A percentile compares a stretch with the other conserved stretches of the same genome.
Conservation (phyloP, 176 grass and related monocot species). For the Phoenix dactylifera region DNA sequence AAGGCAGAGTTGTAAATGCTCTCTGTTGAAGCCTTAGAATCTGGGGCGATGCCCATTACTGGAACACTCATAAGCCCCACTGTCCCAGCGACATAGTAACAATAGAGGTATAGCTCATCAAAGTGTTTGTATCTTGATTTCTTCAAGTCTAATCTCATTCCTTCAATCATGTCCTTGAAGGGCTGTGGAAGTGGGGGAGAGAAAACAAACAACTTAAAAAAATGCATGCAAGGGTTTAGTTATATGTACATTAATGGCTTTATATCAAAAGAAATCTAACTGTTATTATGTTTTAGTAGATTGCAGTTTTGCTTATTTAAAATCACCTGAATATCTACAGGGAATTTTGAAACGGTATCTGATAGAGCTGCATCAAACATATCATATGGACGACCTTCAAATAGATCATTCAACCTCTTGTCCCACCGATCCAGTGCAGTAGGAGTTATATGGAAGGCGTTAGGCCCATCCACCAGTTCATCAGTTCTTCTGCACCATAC, state of each 20-base stretch:
- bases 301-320: not conserved
- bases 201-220: not conserved
- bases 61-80: conserved; percentile 96
- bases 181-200: conserved; percentile 36
- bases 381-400: conserved; percentile 68
- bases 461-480: conserved; percentile 92
- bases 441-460: conserved; percentile 76
- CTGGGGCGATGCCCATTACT: conserved; percentile 76
- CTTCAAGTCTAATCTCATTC: conserved; percentile 88
- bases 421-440: conserved; percentile 82
- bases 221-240: too few relatives aligned
- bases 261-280: not conserved
- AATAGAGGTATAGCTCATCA: conserved; percentile 94
- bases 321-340: conserved; percentile 87
- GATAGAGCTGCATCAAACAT: conserved; percentile 81
- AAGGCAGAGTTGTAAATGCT: conserved; percentile 76
- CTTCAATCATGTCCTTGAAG: conserved; percentile 96
- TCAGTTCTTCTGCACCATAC: conserved; percentile 99
- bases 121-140: conserved; percentile 86
- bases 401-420: conserved; percentile 70
- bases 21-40: conserved; percentile 64
- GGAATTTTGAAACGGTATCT: conserved; percentile 59
- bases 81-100: conserved; percentile 91
- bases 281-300: not conserved
- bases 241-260: too few relatives aligned